phyloP scores from a whole-genome alignment of 305 asterid species.

The Solanum chacoense region DNA sequence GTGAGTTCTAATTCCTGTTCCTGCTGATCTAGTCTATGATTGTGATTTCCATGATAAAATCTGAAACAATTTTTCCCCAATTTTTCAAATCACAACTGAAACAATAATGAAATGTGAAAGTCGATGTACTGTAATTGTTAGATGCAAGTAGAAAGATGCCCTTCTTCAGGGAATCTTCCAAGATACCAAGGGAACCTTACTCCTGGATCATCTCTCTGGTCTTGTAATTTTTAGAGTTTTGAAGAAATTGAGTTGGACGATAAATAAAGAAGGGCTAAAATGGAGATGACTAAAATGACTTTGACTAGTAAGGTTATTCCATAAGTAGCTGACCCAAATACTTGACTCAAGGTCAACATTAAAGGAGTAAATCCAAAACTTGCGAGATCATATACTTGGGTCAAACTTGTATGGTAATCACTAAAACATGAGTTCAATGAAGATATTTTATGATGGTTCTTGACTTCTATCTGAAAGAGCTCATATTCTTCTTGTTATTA shows the following conservation, averaged over 20 bases:
- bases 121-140: neutral
- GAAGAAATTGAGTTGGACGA: neutral
- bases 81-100: neutral
- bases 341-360: neutral
- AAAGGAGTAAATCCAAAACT: neutral
- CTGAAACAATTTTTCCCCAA: neutral
- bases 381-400: neutral
- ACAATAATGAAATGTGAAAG: neutral
- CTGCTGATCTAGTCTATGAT: neutral
- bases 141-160: neutral
- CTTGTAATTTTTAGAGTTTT: neutral
- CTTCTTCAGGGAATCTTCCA: neutral
- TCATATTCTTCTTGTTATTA: slow-evolving; percentile 15
- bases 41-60: neutral
- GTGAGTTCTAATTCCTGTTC: neutral
- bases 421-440: neutral
- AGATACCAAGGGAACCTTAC: neutral
- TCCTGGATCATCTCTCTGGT: neutral
- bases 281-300: neutral
- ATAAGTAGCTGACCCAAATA: neutral
- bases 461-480: neutral
- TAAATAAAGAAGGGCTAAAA: neutral
- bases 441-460: neutral
- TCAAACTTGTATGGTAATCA: neutral
- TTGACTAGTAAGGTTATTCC: neutral